Percentiles rank a stretch among this genome's conserved stretches.
Conservation (phyloP, 805 yeast genomes). For the Kluyveromyces lactis region DNA sequence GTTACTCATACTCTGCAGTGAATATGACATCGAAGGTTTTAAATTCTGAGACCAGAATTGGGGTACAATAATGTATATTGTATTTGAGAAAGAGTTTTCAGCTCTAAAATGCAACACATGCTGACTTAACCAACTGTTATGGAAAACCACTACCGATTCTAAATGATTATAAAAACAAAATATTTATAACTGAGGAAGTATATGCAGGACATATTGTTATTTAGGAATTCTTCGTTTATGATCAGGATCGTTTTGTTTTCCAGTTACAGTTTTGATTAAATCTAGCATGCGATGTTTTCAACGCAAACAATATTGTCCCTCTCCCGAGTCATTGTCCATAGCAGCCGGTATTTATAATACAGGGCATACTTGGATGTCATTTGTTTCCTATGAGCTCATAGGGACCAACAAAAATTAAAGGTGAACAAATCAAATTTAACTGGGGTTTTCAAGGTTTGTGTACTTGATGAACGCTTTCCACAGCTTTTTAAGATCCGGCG, state of each 20-base stretch:
- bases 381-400: slow-evolving; percentile 11
- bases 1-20: too few species aligned
- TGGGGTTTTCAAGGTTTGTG: background rate
- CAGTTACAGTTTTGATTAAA: background rate
- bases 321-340: background rate
- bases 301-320: slow-evolving; percentile 1
- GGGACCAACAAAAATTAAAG: slow-evolving; percentile 24
- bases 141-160: too few species aligned
- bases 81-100: too few species aligned
- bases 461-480: slow-evolving; percentile 31
- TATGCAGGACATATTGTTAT: slow-evolving; percentile 60
- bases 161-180: slow-evolving; percentile 29
- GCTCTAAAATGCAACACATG: too few species aligned
- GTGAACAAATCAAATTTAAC: slow-evolving; percentile 5
- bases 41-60: slow-evolving; percentile 5
- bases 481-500: slow-evolving; percentile 32
- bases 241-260: slow-evolving; percentile 17
- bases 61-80: slow-evolving; percentile 4
- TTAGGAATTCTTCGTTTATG: slow-evolving; percentile 77
- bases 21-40: background rate
- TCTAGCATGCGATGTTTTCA: background rate
- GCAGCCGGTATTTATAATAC: too few species aligned
- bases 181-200: slow-evolving; percentile 56
- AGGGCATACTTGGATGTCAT: too few species aligned
- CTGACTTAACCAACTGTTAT: too few species aligned